Evolutionary conservation across 192 early-diverging fungal genomes (phyloP).

Genomic region (Dissophora ornata): DNA sequence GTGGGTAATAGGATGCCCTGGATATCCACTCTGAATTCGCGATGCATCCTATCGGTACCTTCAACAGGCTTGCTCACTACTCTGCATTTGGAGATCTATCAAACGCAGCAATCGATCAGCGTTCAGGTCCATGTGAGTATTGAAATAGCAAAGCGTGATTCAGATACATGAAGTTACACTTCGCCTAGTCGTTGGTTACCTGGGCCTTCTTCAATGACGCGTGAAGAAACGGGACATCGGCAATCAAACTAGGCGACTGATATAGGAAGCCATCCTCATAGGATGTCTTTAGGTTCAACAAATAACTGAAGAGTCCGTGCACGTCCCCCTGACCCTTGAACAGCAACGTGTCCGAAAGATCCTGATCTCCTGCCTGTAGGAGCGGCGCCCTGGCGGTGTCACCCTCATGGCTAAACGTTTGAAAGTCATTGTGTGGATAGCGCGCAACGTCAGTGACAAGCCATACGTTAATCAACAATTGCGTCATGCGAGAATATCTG

Average conservation of each 20-base stretch:
- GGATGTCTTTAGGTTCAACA: conserved; percentile 27
- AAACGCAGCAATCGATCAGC: background rate
- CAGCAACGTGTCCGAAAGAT: conserved; percentile 22
- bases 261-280: conserved; percentile 46
- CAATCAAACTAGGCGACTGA: conserved; percentile 35
- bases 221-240: conserved; percentile 34
- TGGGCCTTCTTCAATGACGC: conserved; percentile 25
- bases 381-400: background rate
- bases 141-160: no score
- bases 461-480: no score
- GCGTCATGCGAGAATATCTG: no score
- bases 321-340: conserved; percentile 32
- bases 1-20: conserved; percentile 28
- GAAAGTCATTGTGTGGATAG: no score
- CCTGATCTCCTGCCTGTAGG: conserved; percentile 1
- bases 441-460: background rate
- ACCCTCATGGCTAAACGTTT: background rate
- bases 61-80: conserved; percentile 16
- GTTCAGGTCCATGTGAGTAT: no score
- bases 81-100: conserved; percentile 41
- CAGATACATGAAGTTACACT: no score
- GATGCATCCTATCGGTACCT: conserved; percentile 33
- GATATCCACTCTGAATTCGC: conserved; percentile 43
- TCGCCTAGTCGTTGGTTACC: conserved; percentile 3
- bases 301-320: conserved; percentile 33